Evolutionary conservation across 176 grass and related monocot species (phyloP).

Genomic region (Panicum miliaceum): DNA sequence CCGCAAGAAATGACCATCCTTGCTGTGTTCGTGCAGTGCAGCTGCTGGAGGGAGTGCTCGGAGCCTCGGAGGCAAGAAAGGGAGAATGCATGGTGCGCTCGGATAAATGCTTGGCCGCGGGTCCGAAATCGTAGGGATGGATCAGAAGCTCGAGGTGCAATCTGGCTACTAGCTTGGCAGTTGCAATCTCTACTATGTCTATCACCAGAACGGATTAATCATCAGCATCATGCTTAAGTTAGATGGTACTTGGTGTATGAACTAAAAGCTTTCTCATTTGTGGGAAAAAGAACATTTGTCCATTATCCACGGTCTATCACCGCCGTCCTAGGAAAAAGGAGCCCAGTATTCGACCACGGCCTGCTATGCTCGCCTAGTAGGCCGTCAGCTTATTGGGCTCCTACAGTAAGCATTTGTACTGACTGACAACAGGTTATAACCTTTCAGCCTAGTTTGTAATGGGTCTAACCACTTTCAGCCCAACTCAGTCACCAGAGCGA

Average conservation of each 20-base stretch:
- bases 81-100: neutral
- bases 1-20: slow-evolving; percentile 11
- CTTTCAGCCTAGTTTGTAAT: neutral
- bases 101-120: slow-evolving; percentile 30
- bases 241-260: neutral
- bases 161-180: slow-evolving; percentile 4
- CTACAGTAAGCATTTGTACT: neutral
- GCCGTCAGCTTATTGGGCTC: neutral
- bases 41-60: slow-evolving; percentile 24
- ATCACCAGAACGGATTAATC: slow-evolving; percentile 18
- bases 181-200: slow-evolving; percentile 11
- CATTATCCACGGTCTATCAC: neutral
- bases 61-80: neutral
- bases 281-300: neutral
- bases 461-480: neutral
- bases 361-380: neutral
- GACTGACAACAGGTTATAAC: neutral
- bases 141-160: neutral
- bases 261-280: neutral
- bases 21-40: neutral
- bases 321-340: neutral
- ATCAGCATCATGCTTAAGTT: slow-evolving; percentile 22
- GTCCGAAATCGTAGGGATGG: slow-evolving; percentile 34
- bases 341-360: neutral
- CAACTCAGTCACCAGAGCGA: neutral